Conservation (phyloP, 2,329 filamentous ascomycete genomes). For the Monosporascus sp. region DNA sequence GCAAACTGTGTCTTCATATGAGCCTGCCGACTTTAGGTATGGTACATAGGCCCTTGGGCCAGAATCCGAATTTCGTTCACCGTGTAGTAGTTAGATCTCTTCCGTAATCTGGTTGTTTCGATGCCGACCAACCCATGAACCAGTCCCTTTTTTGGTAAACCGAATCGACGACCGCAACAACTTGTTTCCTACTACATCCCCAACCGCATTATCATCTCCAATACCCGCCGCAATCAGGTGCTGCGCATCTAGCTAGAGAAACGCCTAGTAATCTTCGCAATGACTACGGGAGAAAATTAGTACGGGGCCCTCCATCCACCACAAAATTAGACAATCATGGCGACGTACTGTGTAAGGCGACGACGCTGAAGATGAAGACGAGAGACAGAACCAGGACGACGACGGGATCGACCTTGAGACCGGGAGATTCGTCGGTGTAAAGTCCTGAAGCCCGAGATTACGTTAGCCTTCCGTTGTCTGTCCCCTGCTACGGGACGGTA, state of each 20-base stretch:
- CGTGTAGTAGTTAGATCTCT: constrained; percentile 4
- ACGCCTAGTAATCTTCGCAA: constrained; percentile 89
- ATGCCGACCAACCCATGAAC: constrained; percentile 1
- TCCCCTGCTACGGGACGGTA: too few species aligned
- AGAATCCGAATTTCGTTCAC: constrained; percentile 6
- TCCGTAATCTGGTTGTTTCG: constrained; percentile 4
- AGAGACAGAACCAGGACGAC: constrained; percentile 94
- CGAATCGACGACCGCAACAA: constrained; percentile 4
- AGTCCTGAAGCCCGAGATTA: constrained; percentile 51
- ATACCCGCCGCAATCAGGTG: background rate
- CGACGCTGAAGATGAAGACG: constrained; percentile 98
- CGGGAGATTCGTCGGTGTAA: constrained; percentile 97
- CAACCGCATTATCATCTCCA: background rate
- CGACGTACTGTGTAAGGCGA: constrained; percentile 90
- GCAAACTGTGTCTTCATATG: constrained; percentile 16
- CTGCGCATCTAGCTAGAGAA: constrained; percentile 58
- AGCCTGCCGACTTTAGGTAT: constrained; percentile 21
- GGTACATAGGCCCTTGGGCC: constrained; percentile 17
- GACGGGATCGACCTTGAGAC: constrained; percentile 95
- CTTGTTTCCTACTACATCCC: too few species aligned
- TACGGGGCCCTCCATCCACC: background rate
- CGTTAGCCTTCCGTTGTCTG: too few species aligned
- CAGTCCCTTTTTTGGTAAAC: too few species aligned
- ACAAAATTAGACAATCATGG: background rate
- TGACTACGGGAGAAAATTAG: constrained; percentile 55